These are phyloP conservation scores for Pyrus communis DNA, from an alignment of 306 rosid species.

Conservation along the genomic window DNA sequence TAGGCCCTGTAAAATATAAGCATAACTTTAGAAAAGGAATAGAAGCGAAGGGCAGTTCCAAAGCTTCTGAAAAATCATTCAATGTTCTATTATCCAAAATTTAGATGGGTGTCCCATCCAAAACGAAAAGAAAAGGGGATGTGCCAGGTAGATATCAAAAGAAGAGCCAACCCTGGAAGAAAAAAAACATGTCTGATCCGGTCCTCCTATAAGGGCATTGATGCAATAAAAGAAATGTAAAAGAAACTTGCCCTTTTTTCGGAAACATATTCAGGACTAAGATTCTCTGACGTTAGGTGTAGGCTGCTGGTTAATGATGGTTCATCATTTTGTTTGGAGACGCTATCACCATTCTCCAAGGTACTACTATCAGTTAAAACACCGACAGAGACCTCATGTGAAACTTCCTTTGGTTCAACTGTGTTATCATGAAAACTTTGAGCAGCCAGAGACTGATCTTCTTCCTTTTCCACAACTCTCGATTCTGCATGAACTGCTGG, in stretches of 20 bases:
- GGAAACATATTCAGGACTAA: conserved; percentile 40
- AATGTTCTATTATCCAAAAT: not conserved
- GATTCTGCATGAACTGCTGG: conserved; percentile 29
- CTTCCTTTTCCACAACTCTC: conserved; percentile 27
- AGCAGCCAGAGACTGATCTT: conserved; percentile 30
- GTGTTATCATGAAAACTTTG: conserved; percentile 24
- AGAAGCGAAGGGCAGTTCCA: not conserved
- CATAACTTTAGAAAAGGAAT: conserved; percentile 5
- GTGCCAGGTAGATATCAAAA: not conserved
- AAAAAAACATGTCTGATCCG: not conserved
- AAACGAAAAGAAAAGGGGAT: not conserved
- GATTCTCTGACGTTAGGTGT: conserved; percentile 31
- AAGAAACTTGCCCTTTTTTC: conserved; percentile 52
- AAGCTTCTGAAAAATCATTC: not conserved
- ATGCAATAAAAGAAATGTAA: conserved; percentile 7
- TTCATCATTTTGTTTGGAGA: conserved; percentile 38
- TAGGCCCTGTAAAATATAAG: conserved; percentile 52
- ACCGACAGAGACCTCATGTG: conserved; percentile 24
- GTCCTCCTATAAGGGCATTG: not conserved
- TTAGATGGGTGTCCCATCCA: not conserved
- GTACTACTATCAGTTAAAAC: conserved; percentile 24
- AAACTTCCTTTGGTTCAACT: conserved; percentile 29
- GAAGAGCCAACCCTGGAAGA: not conserved
- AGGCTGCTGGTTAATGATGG: conserved; percentile 24
- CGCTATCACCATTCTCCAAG: conserved; percentile 27